Evolutionary conservation across 73 alveolate species (phyloP), one percentile per base, ranked within the genome.

Genomic region (Paraurostyla sp.): DNA sequence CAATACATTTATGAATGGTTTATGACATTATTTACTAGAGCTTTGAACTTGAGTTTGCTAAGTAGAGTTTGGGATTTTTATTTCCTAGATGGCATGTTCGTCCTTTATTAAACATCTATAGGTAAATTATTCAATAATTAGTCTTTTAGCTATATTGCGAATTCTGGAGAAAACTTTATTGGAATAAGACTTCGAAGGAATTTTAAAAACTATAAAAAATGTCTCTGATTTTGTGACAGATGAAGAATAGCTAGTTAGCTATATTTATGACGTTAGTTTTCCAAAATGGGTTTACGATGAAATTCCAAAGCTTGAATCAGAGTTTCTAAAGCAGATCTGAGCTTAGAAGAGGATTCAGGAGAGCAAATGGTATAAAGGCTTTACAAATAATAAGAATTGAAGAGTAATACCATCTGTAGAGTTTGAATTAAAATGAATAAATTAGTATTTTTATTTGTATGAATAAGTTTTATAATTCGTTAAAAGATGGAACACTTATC

Each of bases 1-100:
- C 91, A 90, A 91, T 97, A 91, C 89, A 93, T 96, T 16, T 91
- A 93, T 59, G 99, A 97, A 80, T 97, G 99, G 99, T 85, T 96
- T 56, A 91, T 97, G 97, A 95, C 99, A 52, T 76, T 97, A 43
- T 97, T 87, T 69, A 96, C 99, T 0, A 89, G 97, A 85, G 95
- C 96, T 60, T 75, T 97, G 27, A 89, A 76, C 29, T 32, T 96
- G 36, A 96, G 94, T 51, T 87, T 94, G 32, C 94, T 96, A 29
- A 82, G 96, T 32, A 94, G 98, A 92, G 95, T 97, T 7, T 97
- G 99, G 99, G 99, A 97, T 87, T 92, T 97, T 76, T 90, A 65
- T 86, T 90, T 90, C 81, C 48, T 90, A 20, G 95, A 90, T 50
- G 95, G 95, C 0, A 63, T 90, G 50, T 75, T 68, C 25, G 59